Evolutionary conservation across 352 stramenopile species (phyloP).

Genomic region (Thraustotheca clavata): DNA sequence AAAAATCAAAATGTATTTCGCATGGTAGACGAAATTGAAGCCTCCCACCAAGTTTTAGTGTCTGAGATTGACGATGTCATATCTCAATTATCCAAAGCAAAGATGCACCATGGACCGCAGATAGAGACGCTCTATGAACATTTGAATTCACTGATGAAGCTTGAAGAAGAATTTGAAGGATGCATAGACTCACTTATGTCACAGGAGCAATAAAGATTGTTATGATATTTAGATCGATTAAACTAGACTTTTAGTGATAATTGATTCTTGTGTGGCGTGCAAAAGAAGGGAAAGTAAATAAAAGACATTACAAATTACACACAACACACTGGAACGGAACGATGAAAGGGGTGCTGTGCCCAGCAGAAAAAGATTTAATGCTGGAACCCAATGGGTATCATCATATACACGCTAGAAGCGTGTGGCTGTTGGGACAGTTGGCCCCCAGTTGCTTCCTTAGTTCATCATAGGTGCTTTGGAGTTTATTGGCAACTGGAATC

Average conservation of each 20-base stretch:
- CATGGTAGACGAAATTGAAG: not conserved
- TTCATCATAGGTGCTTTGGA: not conserved
- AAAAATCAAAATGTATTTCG: not conserved
- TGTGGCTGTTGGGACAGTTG: conserved; percentile 6
- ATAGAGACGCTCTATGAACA: not conserved
- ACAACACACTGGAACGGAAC: too few species aligned
- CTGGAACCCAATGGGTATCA: too few species aligned
- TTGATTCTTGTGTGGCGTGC: too few species aligned
- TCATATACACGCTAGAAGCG: conserved; percentile 9
- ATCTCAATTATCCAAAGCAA: not conserved
- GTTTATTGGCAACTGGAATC: not conserved
- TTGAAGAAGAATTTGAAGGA: not conserved
- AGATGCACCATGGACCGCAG: not conserved
- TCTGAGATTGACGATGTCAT: not conserved
- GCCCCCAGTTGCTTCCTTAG: not conserved
- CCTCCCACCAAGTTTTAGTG: not conserved
- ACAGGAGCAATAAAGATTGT: too few species aligned
- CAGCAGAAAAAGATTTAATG: not conserved
- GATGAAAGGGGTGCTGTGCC: not conserved
- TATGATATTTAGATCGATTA: too few species aligned
- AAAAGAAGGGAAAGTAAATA: too few species aligned
- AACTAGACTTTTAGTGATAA: too few species aligned
- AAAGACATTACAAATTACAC: too few species aligned
- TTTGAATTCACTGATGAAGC: not conserved
- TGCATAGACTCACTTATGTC: too few species aligned